phyloP scores from a whole-genome alignment of 2,329 filamentous ascomycete species.

The Chrysoporthe puriensis region DNA sequence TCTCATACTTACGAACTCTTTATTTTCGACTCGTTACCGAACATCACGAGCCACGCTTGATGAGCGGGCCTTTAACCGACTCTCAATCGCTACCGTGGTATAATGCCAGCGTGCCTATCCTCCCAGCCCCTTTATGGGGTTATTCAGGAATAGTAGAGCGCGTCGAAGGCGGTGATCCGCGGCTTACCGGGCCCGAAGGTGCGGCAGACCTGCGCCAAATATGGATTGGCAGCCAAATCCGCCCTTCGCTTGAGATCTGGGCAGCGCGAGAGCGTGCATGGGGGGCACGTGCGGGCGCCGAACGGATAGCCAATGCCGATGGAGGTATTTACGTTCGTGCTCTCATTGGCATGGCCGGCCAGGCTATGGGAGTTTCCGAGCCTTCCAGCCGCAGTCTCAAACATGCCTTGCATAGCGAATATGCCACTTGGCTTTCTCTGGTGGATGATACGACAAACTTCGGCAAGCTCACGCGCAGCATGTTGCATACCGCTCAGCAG shows the following conservation, averaged over 20 bases:
- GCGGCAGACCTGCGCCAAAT: constrained; percentile 2
- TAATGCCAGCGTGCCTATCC: constrained; percentile 11
- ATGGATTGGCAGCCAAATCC: neutral
- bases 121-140: neutral
- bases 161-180: constrained; percentile 2
- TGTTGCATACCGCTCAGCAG: neutral
- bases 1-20: constrained; percentile 13
- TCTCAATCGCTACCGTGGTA: constrained; percentile 10
- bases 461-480: neutral
- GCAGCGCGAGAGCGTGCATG: neutral
- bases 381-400: neutral
- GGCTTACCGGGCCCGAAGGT: neutral
- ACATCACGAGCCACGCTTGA: constrained; percentile 13
- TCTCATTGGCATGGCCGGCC: neutral
- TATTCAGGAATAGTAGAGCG: neutral
- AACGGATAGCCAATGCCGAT: neutral
- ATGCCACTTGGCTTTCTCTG: neutral
- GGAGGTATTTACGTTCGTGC: neutral
- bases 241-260: neutral
- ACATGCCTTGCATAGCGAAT: neutral
- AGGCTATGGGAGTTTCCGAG: neutral
- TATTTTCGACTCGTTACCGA: constrained; percentile 6
- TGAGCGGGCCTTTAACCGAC: constrained; percentile 4
- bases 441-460: neutral
- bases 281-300: neutral